Base-by-base conservation (phyloP, 1,284 basidiomycete species). In the Takashimella tepidaria region DNA sequence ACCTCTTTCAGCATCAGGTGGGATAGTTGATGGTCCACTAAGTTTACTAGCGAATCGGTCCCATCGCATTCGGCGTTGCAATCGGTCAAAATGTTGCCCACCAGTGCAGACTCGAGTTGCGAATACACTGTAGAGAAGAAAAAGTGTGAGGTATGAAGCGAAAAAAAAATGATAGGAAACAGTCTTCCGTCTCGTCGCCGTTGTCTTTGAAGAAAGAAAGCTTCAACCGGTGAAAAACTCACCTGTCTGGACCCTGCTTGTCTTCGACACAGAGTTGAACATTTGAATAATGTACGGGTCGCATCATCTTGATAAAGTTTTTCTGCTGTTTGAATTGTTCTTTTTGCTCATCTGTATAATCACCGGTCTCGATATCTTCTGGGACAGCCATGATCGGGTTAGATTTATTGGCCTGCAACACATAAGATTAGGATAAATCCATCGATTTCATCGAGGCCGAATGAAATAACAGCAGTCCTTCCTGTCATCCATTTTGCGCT, bases 211-310 rank as follows among this genome's bases (percentile, higher is more conserved):
- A n/a, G n/a, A n/a, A n/a, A n/a, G n/a, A n/a, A n/a, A n/a, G n/a
- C n/a, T n/a, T n/a, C n/a, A n/a, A n/a, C n/a, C n/a, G n/a, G n/a
- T n/a, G n/a, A n/a, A n/a, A 27, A n/a, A 57, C 64, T 53, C 49
- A 66, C 67, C 63, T 67, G n/a, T 58, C 56, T 2, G 55, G 49
- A 2, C 50, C 56, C 8, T 59, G 58, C 19, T 60, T 58, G 27
- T 69, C 66, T 47, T 69, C 63, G 11, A 73, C 57, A 47, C 70
- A 74, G 2, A 75, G 61, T 59, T 74, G 71, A 3, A 75, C 69
- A 45, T 74, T 74, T 26, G 63, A 67, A 55, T 75, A 75, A 51
- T 74, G 68, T 5, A 75, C 64, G 2, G 71, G 67, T 31, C 69
- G 60, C 49, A 61, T 58, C 24, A 56, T 55, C 41, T 53, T 45